Evolutionary conservation across 352 stramenopile species (phyloP), one percentile per base, ranked within the genome.

Genomic region (Globisporangium mamillatum): DNA sequence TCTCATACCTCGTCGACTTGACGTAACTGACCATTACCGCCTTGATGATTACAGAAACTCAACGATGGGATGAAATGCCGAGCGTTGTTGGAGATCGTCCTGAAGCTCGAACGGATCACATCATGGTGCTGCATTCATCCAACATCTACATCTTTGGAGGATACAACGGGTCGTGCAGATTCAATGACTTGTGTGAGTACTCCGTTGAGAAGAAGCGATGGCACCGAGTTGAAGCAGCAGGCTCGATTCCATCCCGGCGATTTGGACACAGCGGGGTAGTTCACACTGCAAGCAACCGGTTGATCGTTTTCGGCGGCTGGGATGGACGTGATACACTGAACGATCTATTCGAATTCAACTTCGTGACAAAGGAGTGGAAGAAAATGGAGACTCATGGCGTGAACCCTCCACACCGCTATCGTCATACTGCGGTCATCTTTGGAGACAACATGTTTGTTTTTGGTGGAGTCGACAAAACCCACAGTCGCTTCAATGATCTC

Each of bases 371-470:
- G 41, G 75, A 86, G 67, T 95, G 87, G 87, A 82, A 75, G 70
- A 81, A 82, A 41, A 69, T 95, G 48, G 70, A 78, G 54, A 90
- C 85, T 1, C 77, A 27, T 9, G 86, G 84, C 2, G 77, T 68
- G 46, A 82, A 76, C 14, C 89, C 89, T 20, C 81, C 84, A 8
- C 88, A 96, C 44, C 77, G 89, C 62, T 96, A 96, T 72, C 84
- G 89, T 44, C 89, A 96, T 68, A 94, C 86, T 18, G 86, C 87
- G 0, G 88, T 96, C 32, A 87, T 96, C 24, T 93, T 80, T 57
- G 88, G 80, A 7, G 80, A 93, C 60, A 93, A 84, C 69, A 96
- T 96, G 89, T 93, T 94, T 66, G 84, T 96, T 12, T 96, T 96
- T 72, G 89, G 89, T 41, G 89, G 89, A n/a, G 89, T 96, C 6